These are phyloP conservation scores for Aspergillus bombycis DNA, from an alignment of 2,329 filamentous ascomycete genomes.

Conservation along the genomic window DNA sequence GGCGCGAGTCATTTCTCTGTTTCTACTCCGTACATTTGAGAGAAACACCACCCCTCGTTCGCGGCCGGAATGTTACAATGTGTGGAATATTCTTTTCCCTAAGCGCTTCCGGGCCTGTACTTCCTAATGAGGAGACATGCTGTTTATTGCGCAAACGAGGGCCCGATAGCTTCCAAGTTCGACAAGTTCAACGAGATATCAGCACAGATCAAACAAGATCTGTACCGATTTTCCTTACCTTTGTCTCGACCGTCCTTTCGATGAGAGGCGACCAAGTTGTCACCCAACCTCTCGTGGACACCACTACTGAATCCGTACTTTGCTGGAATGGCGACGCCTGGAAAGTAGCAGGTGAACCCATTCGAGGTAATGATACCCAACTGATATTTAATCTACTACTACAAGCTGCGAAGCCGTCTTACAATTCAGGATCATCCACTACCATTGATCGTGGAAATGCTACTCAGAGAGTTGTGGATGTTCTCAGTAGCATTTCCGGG, in stretches of 20 bases:
- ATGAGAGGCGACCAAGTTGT: slow-evolving; percentile 76
- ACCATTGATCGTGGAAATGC: slow-evolving; percentile 20
- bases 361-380: slow-evolving; percentile 78
- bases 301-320: slow-evolving; percentile 63
- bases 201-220: slow-evolving; percentile 18
- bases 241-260: slow-evolving; percentile 85
- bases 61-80: slow-evolving; percentile 32
- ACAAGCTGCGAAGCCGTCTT: slow-evolving; percentile 37
- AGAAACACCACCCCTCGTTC: not conserved
- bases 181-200: slow-evolving; percentile 31
- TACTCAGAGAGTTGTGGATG: slow-evolving; percentile 40
- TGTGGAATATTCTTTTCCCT: slow-evolving; percentile 59
- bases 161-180: slow-evolving; percentile 46
- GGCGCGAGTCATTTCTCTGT: slow-evolving; percentile 16
- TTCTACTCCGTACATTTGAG: not conserved
- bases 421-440: not conserved
- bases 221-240: slow-evolving; percentile 55
- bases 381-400: slow-evolving; percentile 66
- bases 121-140: slow-evolving; percentile 37
- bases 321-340: slow-evolving; percentile 99
- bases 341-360: slow-evolving; percentile 62
- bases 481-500: slow-evolving; percentile 68
- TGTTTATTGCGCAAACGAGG: slow-evolving; percentile 45
- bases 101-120: slow-evolving; percentile 33
- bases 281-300: slow-evolving; percentile 71